Percentiles rank a stretch among this genome's conserved stretches.
Evolutionary conservation across 768 basidiomycete genomes (phyloP).

Genomic region (Xerocomellus chrysenteron): DNA sequence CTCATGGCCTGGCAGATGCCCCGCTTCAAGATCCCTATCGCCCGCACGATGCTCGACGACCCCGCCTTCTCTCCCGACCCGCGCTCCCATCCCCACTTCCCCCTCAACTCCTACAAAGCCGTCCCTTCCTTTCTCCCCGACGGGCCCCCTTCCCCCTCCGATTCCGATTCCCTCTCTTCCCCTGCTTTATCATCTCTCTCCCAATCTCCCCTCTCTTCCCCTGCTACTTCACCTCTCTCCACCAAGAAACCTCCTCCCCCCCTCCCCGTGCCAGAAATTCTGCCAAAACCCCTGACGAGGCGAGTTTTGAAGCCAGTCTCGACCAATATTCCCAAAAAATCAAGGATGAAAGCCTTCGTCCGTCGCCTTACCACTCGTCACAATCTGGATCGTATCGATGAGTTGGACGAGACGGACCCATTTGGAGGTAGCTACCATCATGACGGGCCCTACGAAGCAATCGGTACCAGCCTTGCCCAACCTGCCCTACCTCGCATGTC

Average conservation of each 20-base stretch:
- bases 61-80: constrained; percentile 64
- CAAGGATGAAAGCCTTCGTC: constrained; percentile 27
- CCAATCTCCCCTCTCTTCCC: neutral
- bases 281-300: neutral
- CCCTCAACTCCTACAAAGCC: constrained; percentile 15
- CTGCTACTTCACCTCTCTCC: neutral
- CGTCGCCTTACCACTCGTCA: constrained; percentile 26
- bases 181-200: constrained; percentile 5
- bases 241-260: neutral
- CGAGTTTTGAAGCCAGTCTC: neutral
- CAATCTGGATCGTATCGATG: constrained; percentile 69
- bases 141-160: neutral
- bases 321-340: constrained; percentile 11
- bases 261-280: neutral
- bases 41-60: constrained; percentile 40
- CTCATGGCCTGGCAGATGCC: no score
- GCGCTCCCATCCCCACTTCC: constrained; percentile 44
- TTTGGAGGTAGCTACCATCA: constrained; percentile 65
- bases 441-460: constrained; percentile 72
- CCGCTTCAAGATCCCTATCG: neutral
- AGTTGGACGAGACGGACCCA: constrained; percentile 75
- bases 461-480: constrained; percentile 27
- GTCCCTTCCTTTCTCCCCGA: constrained; percentile 19
- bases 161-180: constrained; percentile 2
- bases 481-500: constrained; percentile 9